A percentile compares a stretch with the other conserved stretches of the same genome.
Conservation (phyloP, 345 rosid species). For the Eucalyptus pauciflora region DNA sequence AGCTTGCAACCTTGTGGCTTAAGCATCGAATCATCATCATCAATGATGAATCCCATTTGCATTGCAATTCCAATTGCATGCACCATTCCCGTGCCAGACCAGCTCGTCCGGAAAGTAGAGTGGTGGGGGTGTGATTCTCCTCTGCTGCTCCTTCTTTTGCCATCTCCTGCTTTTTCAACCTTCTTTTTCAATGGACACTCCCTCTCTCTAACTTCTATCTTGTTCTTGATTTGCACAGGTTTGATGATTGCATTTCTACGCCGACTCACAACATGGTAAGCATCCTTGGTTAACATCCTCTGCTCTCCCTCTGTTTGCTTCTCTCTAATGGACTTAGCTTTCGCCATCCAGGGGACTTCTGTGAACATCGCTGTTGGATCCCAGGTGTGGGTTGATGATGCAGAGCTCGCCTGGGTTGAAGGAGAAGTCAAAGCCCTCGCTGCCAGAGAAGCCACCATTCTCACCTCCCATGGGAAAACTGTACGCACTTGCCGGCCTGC, state of each 20-base stretch:
- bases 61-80: background rate
- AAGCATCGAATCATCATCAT: background rate
- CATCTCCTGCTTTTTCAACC: background rate
- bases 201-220: background rate
- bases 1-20: background rate
- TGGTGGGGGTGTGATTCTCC: background rate
- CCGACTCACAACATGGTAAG: background rate
- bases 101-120: background rate
- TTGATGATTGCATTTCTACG: background rate
- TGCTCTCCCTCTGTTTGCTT: background rate
- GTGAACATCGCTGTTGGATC: slow-evolving; percentile 90
- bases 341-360: background rate
- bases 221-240: background rate
- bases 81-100: background rate
- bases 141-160: background rate
- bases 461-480: slow-evolving; percentile 49
- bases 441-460: slow-evolving; percentile 66
- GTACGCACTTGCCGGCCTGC: slow-evolving; percentile 11
- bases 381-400: slow-evolving; percentile 95
- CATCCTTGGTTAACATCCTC: background rate
- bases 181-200: background rate
- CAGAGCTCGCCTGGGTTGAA: slow-evolving; percentile 76
- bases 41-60: background rate
- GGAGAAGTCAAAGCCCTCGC: slow-evolving; percentile 73
- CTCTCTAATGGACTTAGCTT: background rate